Conservation (phyloP, 805 yeast species). For the Saturnispora zaruensis region DNA sequence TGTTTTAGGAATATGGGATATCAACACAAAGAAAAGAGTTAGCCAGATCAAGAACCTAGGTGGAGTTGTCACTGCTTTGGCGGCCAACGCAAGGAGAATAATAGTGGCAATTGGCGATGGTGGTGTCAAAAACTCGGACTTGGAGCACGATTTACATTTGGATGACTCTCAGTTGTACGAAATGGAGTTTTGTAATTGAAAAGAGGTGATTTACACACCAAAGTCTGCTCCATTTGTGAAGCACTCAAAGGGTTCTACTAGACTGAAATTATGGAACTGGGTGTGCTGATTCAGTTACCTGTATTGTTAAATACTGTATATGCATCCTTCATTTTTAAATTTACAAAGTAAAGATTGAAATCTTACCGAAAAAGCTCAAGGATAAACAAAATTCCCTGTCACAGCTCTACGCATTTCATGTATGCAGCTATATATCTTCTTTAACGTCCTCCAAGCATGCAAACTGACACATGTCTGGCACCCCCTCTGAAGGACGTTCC, state of each 20-base stretch:
- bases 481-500: not conserved
- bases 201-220: not conserved
- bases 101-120: constrained; percentile 7
- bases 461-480: not conserved
- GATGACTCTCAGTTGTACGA: constrained; percentile 1
- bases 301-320: no score
- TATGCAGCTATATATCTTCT: not conserved
- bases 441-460: not conserved
- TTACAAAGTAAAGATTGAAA: no score
- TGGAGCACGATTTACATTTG: constrained; percentile 3
- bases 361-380: no score
- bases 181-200: not conserved
- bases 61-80: constrained; percentile 5
- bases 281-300: no score
- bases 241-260: no score
- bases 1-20: constrained; percentile 28
- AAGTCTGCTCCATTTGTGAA: no score
- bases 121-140: constrained; percentile 7
- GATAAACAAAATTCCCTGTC: no score
- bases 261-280: no score
- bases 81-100: not conserved
- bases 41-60: constrained; percentile 5
- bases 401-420: no score
- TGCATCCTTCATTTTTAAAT: no score
- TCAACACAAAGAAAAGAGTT: constrained; percentile 17